Evolutionary conservation across 176 grass and related monocot genomes (phyloP).

Genomic region (Calamus simplicifolius): DNA sequence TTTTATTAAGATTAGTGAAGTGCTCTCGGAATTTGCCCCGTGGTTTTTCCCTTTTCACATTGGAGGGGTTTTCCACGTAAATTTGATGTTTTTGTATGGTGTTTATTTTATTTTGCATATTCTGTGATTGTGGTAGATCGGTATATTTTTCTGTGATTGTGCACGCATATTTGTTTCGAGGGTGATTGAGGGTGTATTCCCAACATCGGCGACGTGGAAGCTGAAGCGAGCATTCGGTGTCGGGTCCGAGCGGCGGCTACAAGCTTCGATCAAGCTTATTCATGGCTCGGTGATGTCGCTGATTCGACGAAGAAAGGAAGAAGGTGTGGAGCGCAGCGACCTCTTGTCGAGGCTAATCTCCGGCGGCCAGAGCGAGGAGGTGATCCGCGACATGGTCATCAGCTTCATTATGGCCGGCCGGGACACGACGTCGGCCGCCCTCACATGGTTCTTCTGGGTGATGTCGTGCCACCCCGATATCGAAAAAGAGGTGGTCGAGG

Average conservation of each 20-base stretch:
- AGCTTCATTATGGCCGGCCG: constrained; percentile 87
- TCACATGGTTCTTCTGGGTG: constrained; percentile 96
- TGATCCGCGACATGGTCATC: constrained; percentile 85
- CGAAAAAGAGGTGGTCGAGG: constrained; percentile 34
- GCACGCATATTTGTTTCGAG: no score
- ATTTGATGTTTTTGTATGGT: no score
- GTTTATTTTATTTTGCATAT: no score
- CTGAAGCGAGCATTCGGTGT: constrained; percentile 46
- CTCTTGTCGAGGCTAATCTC: constrained; percentile 72
- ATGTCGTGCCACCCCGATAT: constrained; percentile 46
- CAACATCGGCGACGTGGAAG: constrained; percentile 82
- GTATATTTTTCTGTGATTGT: no score
- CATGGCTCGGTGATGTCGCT: constrained; percentile 48
- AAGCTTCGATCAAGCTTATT: constrained; percentile 47
- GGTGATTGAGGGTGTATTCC: no score
- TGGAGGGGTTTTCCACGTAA: no score
- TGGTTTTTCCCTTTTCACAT: no score
- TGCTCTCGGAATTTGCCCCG: no score
- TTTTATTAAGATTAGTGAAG: no score
- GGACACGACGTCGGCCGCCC: constrained; percentile 79
- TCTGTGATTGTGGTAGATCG: no score
- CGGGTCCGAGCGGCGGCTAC: constrained; percentile 53
- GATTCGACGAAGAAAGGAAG: constrained; percentile 44
- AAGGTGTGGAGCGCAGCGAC: constrained; percentile 19
- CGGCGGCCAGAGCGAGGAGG: constrained; percentile 56